Percentiles rank a stretch among this genome's conserved stretches.
phyloP scores from a whole-genome alignment of 495 filamentous ascomycete species.

The Aspergillus cristatus region DNA sequence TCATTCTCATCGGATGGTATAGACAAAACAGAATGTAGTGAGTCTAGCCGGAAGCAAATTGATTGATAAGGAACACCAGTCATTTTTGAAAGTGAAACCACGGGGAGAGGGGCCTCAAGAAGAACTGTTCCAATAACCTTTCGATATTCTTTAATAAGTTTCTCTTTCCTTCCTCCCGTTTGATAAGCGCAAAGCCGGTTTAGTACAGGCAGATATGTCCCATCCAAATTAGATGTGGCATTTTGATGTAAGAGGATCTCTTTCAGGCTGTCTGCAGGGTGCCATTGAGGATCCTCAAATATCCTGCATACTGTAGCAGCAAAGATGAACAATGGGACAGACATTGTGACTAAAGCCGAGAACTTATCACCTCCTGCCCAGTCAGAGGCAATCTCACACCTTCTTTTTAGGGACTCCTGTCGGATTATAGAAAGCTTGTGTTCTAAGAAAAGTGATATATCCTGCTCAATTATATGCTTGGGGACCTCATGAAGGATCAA shows the following conservation, averaged over 20 bases:
- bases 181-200: slow-evolving; percentile 8
- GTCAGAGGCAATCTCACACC: slow-evolving; percentile 32
- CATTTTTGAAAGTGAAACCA: slow-evolving; percentile 8
- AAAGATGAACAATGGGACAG: slow-evolving; percentile 23
- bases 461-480: slow-evolving; percentile 9
- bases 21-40: slow-evolving; percentile 15
- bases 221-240: slow-evolving; percentile 8
- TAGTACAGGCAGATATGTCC: slow-evolving; percentile 17
- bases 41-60: slow-evolving; percentile 4
- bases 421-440: slow-evolving; percentile 12
- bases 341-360: slow-evolving; percentile 4
- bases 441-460: slow-evolving; percentile 15
- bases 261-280: slow-evolving; percentile 6
- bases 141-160: slow-evolving; percentile 10
- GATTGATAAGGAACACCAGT: slow-evolving; percentile 4
- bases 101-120: slow-evolving; percentile 14
- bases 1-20: slow-evolving; percentile 14
- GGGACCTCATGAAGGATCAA: slow-evolving; percentile 13
- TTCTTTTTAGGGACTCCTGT: background rate
- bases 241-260: slow-evolving; percentile 11
- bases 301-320: slow-evolving; percentile 20
- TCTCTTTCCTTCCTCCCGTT: background rate
- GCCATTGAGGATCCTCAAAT: slow-evolving; percentile 8
- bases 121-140: slow-evolving; percentile 17
- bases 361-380: slow-evolving; percentile 9